Base-by-base conservation (phyloP, 371 early-diverging fungal genomes). In the Nematocida ausubeli region DNA sequence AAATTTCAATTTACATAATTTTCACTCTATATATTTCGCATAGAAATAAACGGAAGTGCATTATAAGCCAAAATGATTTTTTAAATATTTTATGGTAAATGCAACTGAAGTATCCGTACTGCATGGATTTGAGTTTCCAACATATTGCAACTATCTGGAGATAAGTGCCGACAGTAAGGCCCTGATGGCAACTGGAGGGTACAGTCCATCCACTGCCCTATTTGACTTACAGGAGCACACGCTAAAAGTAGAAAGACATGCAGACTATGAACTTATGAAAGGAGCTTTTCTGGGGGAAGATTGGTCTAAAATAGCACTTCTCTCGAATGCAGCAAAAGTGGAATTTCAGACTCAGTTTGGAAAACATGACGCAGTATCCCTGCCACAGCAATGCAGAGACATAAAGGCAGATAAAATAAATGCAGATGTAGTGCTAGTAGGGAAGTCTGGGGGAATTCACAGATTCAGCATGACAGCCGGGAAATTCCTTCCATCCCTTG, bases 301-400 rank as follows among this genome's bases (percentile, higher is more conserved):
- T 87, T 95, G 95, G 94, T 93, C 93, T 37, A 98, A 96, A 84
- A 87, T 90, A 4, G 93, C 92, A 26, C 89, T 92, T 60, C 85
- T 98, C 84, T 95, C 95, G 85, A 88, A 88, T 47, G 95, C 95
- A 84, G 89, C 95, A 57, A 88, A 90, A n/a, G 83, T 98, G 7
- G 96, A 98, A 87, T 92, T 98, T 80, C 97, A 98, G 83, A 87
- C 92, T 5, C 95, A 93, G 82, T 92, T 91, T 26, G 96, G 95
- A 62, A 86, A 94, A 84, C 95, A 95, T 82, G 94, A 93, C 82
- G 88, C 89, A 68, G 92, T 94, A n/a, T 89, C 94, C 82, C 90
- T 96, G 32, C 96, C 96, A 51, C 90, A 92, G 80, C 86, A 70
- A 75, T 82, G 78, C 50, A 89, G 95, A 30, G 94, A 91, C 80